Percentiles rank a stretch among this genome's conserved stretches.
Evolutionary conservation across 1,139 yeast genomes (phyloP).

Genomic region (Taphrina flavorubra): DNA sequence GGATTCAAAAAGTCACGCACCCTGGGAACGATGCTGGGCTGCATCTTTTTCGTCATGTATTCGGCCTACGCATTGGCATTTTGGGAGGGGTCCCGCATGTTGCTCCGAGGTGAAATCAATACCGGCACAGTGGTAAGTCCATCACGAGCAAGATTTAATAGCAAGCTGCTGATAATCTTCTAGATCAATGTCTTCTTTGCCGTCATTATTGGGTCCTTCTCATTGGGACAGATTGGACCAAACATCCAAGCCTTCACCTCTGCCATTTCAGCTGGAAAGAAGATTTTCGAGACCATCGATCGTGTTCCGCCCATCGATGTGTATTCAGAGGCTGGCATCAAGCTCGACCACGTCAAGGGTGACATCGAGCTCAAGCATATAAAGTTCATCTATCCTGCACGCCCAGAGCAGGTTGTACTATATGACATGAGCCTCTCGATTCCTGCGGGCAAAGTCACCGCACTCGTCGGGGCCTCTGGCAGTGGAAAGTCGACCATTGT

Average conservation of each 20-base stretch:
- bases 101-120: constrained; percentile 42
- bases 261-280: constrained; percentile 55
- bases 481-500: constrained; percentile 78
- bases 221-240: constrained; percentile 56
- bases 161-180: not conserved
- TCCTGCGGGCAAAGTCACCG: constrained; percentile 60
- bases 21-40: constrained; percentile 51
- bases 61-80: constrained; percentile 53
- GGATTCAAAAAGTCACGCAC: constrained; percentile 51
- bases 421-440: constrained; percentile 63
- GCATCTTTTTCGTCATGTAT: constrained; percentile 47
- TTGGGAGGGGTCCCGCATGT: constrained; percentile 53
- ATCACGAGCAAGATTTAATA: not conserved
- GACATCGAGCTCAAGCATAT: constrained; percentile 70
- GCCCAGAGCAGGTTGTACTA: constrained; percentile 76
- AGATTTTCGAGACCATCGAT: constrained; percentile 56
- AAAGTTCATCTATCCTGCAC: constrained; percentile 80
- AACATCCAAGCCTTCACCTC: constrained; percentile 53
- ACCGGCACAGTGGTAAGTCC: constrained; percentile 42
- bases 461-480: constrained; percentile 77
- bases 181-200: constrained; percentile 47
- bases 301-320: constrained; percentile 55
- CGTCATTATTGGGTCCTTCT: constrained; percentile 54
- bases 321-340: constrained; percentile 51
- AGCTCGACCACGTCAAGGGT: constrained; percentile 50